A percentile compares a stretch with the other conserved stretches of the same genome.
Conservation (phyloP, 495 filamentous ascomycete genomes). For the Daldinia grandis region DNA sequence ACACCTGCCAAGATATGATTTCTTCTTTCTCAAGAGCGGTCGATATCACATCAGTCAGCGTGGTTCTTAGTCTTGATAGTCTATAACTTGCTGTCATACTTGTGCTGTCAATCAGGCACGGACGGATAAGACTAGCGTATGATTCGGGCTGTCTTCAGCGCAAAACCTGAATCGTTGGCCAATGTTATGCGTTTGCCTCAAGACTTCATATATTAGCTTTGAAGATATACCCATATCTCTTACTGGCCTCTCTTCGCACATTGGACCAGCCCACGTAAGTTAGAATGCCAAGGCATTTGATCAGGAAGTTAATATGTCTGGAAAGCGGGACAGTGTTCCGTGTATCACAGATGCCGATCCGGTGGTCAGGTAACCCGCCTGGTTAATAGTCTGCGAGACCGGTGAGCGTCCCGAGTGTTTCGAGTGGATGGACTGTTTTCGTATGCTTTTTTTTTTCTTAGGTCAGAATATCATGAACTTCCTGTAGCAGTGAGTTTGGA, state of each 20-base stretch:
- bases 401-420: conserved; percentile 10
- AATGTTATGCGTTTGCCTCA: conserved; percentile 20
- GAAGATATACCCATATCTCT: not conserved
- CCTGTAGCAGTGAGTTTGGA: conserved; percentile 8
- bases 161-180: conserved; percentile 4
- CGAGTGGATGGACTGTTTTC: conserved; percentile 18
- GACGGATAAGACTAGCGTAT: conserved; percentile 4
- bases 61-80: not conserved
- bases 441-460: conserved; percentile 13
- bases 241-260: conserved; percentile 4
- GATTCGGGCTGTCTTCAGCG: conserved; percentile 1
- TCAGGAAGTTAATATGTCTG: conserved; percentile 21
- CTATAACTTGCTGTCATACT: not conserved
- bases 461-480: conserved; percentile 24
- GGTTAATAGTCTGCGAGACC: conserved; percentile 15
- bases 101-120: not conserved
- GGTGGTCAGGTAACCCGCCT: conserved; percentile 29
- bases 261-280: conserved; percentile 7
- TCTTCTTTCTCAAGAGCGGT: not conserved
- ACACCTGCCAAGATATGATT: not conserved
- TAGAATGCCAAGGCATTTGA: conserved; percentile 23
- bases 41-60: not conserved
- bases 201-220: conserved; percentile 3
- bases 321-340: conserved; percentile 27
- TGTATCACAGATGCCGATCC: conserved; percentile 34